Base-by-base conservation (phyloP, 805 yeast species). In the Naumovozyma baii region DNA sequence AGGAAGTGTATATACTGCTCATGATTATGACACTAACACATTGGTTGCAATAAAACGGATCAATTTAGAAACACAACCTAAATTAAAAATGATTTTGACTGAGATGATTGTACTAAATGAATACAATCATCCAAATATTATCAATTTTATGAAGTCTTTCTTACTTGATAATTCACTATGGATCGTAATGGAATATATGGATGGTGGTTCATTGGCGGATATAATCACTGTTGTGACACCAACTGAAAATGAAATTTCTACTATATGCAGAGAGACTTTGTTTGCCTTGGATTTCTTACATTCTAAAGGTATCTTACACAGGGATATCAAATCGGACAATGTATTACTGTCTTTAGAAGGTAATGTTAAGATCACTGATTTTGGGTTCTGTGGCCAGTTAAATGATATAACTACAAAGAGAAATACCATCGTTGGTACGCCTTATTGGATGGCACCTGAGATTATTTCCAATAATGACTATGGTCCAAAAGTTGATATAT, bases 401-500 rank as follows among this genome's bases (percentile, higher is more conserved):
- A 83, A 82, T 29, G 94, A 82, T 48, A 73, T 75, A 39, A 82
- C 83, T 48, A 68, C 83, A 40, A 88, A 90, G 61, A 78, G 99
- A 59, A 87, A 95, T 3, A 92, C 99, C 3, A 86, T 92, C 95
- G 98, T 92, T 14, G 99, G 99, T 13, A 92, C 99, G 0, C 98
- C 99, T 12, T 92, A 92, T 61, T 92, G 99, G 99, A 92, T 92
- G 99, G 99, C 99, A 0, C 99, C 99, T 1, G 99, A 92, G 61
- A 96, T 92, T 39, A 96, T 92, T 19, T 78, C 88, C 15, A 77
- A 94, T 51, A 88, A 87, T 60, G 96, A 88, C 56, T 92, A 92
- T 57, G 98, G 94, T 28, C 92, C 94, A 36, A 88, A 92, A 59
- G 95, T 92, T 33, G 99, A 92, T 64, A 80, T 92, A 37, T 92